Evolutionary conservation across 2,329 filamentous ascomycete species (phyloP), one percentile per base, ranked within the genome.

Genomic region (Ustilaginoidea virens): DNA sequence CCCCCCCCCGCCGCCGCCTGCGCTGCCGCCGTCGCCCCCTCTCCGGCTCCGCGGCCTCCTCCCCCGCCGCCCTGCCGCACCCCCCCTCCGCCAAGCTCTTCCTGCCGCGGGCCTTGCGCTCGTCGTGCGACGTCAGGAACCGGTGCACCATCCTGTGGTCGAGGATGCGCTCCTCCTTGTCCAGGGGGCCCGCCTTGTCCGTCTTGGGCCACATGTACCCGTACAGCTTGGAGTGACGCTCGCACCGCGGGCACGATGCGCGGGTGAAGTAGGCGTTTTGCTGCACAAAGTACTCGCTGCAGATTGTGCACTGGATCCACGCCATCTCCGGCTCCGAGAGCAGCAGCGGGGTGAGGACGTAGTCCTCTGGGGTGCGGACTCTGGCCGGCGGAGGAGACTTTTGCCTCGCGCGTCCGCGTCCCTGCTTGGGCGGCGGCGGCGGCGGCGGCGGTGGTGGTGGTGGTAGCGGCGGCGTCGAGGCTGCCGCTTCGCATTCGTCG

Each of bases 161-260:
- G 34, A 90, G 63, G 1, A 92, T 60, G 7, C 73, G 56, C 46
- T 75, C 67, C 39, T 78, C 73, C 33, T 69, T 74, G 47, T 96
- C 90, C 13, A 68, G 52, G 11, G 72, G 71, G 1, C 81, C 81
- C 16, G 78, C 73, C 36, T 66, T 78, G 34, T 93, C 80, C 0
- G 90, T 96, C 60, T 98, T 94, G 5, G 90, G 90, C 90, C 90
- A 98, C 33, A 79, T 65, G 46, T 80, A 94, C 0, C 92, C 92
- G 48, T 96, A 98, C 1, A 98, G 59, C 57, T 92, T 96, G 11
- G 81, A 92, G 47, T 98, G 90, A 1, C 90, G 72, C 56, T 98
- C 90, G 51, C 90, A 98, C 5, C 90, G 73, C 4, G 83, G 86
- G 49, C 90, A 98, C 11, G 82, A 78, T 27, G 79, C 74, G 29